A percentile compares a stretch with the other conserved stretches of the same genome.
phyloP scores from a whole-genome alignment of 257 asterid species.

The Solanum habrochaites region DNA sequence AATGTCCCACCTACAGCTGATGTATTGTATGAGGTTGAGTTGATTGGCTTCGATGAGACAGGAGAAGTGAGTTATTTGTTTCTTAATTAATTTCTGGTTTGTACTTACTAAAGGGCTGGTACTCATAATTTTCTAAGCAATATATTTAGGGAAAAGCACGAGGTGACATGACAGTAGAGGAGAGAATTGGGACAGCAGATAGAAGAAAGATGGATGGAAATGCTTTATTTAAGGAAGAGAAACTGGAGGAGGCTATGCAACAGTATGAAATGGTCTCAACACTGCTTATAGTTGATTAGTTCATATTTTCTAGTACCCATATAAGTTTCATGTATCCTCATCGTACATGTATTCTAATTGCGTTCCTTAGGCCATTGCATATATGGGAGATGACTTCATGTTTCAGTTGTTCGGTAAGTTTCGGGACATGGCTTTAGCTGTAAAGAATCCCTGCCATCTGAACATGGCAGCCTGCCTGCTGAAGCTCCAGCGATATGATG shows the following conservation, averaged over 20 bases:
- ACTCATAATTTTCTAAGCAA: not conserved
- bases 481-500: slow-evolving; percentile 78
- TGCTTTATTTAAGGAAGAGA: slow-evolving; percentile 76
- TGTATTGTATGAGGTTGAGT: slow-evolving; percentile 77
- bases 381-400: slow-evolving; percentile 98
- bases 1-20: slow-evolving; percentile 92
- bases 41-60: slow-evolving; percentile 95
- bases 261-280: slow-evolving; percentile 86
- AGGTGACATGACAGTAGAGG: slow-evolving; percentile 99
- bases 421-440: slow-evolving; percentile 96
- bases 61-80: slow-evolving; percentile 54
- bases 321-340: not conserved
- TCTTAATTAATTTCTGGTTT: not conserved
- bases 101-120: not conserved
- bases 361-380: slow-evolving; percentile 71
- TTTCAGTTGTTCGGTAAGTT: slow-evolving; percentile 92
- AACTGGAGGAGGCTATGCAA: slow-evolving; percentile 87
- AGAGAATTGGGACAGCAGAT: slow-evolving; percentile 89
- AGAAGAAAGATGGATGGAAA: slow-evolving; percentile 97
- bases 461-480: slow-evolving; percentile 90
- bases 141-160: slow-evolving; percentile 71
- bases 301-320: not conserved
- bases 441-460: slow-evolving; percentile 93
- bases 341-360: not conserved
- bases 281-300: not conserved